Conservation (phyloP, 73 alveolate species). For the Tetrahymena malaccensis region DNA sequence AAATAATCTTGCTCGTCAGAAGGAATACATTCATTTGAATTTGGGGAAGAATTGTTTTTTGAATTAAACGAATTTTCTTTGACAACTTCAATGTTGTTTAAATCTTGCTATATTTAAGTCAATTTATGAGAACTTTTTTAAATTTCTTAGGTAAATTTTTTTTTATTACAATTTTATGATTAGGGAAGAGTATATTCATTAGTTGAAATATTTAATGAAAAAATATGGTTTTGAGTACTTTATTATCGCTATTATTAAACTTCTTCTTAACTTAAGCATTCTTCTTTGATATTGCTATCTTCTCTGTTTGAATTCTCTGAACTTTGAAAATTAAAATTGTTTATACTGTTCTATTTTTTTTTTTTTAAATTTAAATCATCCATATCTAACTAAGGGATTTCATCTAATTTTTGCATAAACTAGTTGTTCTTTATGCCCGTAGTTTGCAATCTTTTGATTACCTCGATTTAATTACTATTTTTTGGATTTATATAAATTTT, state of each 20-base stretch:
- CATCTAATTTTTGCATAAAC: neutral
- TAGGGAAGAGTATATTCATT: neutral
- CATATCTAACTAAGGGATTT: neutral
- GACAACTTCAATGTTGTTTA: neutral
- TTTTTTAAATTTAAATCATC: neutral
- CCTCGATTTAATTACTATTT: neutral
- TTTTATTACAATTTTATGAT: neutral
- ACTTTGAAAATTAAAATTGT: too few relatives aligned
- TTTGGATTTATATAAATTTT: neutral
- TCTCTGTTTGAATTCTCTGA: too few relatives aligned
- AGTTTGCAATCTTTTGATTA: neutral
- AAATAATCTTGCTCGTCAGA: neutral
- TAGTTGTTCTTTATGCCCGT: neutral
- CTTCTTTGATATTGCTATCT: neutral
- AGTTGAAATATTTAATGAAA: neutral
- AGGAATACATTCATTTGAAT: neutral
- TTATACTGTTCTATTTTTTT: neutral
- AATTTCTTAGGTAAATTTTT: neutral
- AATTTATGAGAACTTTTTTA: neutral
- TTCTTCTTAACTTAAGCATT: neutral
- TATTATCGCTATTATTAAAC: too few relatives aligned
- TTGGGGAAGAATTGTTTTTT: neutral
- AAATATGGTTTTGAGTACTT: neutral
- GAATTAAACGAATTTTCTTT: neutral
- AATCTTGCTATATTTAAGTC: neutral